Evolutionary conservation across 2,329 filamentous ascomycete species (phyloP), one percentile per base, ranked within the genome.

Genomic region (Trichoderma breve): DNA sequence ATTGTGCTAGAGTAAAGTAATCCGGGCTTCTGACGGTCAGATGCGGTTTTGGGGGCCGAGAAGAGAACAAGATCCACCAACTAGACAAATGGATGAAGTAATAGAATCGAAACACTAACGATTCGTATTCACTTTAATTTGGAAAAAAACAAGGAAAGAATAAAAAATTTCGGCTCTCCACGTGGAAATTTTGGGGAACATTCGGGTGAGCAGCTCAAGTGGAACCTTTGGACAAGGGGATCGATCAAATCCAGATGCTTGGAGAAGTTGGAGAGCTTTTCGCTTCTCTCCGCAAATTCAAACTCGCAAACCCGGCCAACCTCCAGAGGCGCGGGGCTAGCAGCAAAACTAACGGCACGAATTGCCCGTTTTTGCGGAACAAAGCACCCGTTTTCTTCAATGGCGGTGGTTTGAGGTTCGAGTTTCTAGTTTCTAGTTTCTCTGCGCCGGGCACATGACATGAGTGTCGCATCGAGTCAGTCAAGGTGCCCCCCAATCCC

Each of bases 371-470:
- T 53, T 3, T 24, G 43, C n/a, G 43, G 26, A 53, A 67, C 11
- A 11, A 26, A 36, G 9, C 12, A 34, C 32, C 34, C 24, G 53
- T 68, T 43, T 65, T 32, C 15, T 15, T 36, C 34, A 15, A 28
- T 53, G 61, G 61, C 39, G 39, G 18, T 18, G 39, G 62, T 65
- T 60, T 12, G n/a, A 21, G 39, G 24, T 24, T 28, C 14, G 24
- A 51, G n/a, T 15, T n/a, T 43, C 39, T 9, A 47, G 34, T 47
- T 53, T 18, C 26, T 18, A 15, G 18, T 60, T 21, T 58, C 18
- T 32, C 14, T n/a, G 53, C 24, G 65, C 47, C 53, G 53, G 53
- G 65, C 65, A 68, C 65, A 68, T 68, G 65, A 58, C 65, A 43
- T 30, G 12, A 26, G 32, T 24, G 57, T 32, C 4, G 57, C 26